Evolutionary conservation across 768 basidiomycete genomes (phyloP).

Genomic region (Suillus alpinus): DNA sequence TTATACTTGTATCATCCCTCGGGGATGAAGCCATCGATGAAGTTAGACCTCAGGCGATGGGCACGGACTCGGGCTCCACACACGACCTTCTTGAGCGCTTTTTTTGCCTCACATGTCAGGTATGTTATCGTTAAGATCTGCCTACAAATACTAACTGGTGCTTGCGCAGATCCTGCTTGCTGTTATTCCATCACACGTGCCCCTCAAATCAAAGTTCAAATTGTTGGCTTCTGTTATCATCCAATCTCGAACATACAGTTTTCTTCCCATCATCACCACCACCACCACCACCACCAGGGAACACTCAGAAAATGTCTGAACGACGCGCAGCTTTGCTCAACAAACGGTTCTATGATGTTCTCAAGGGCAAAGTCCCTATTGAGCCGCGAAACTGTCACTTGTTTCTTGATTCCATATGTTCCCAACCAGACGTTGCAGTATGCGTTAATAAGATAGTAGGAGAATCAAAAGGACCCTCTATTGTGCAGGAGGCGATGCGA

Average conservation of each 20-base stretch:
- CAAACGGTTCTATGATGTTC: slow-evolving; percentile 27
- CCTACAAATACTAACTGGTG: background rate
- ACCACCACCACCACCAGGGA: background rate
- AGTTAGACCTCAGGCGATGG: no score
- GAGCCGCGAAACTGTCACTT: slow-evolving; percentile 17
- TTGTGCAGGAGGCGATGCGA: slow-evolving; percentile 37
- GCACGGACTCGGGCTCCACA: background rate
- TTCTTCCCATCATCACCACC: background rate
- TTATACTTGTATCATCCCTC: no score
- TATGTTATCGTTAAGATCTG: background rate
- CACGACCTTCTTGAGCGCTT: background rate
- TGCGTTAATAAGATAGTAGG: slow-evolving; percentile 35
- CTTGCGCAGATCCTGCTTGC: background rate
- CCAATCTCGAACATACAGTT: background rate
- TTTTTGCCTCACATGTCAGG: background rate
- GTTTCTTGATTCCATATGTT: slow-evolving; percentile 44
- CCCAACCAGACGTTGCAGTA: slow-evolving; percentile 29
- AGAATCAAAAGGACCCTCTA: slow-evolving; percentile 30
- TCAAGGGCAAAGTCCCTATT: slow-evolving; percentile 21
- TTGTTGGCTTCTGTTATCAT: background rate
- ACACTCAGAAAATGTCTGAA: background rate
- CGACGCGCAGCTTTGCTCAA: slow-evolving; percentile 13
- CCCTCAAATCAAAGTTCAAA: background rate
- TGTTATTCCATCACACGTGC: background rate
- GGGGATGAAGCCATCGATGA: no score